Evolutionary conservation across 371 early-diverging fungal genomes (phyloP), one percentile per base, ranked within the genome.

Genomic region (Mucor ambiguus): DNA sequence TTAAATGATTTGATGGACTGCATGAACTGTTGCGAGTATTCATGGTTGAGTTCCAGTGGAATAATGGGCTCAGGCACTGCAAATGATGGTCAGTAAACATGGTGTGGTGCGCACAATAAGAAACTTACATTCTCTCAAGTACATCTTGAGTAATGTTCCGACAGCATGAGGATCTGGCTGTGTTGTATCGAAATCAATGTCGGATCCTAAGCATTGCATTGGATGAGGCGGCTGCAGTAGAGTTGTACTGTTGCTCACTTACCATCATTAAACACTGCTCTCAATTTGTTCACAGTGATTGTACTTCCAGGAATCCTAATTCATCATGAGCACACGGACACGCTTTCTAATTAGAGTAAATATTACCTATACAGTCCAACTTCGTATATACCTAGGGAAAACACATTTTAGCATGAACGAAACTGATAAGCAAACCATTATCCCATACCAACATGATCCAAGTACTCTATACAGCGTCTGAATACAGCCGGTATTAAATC

Each of bases 91-190:
- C 38, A 63, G 24, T 44, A 30, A 11, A 14, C 37, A 35, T 35
- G 37, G 41, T 5, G 41, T 4, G 37, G 14, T 37, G 11, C 37
- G 6, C 8, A 22, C 18, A 9, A 28, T 14, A 22, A 3, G 1
- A 2, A 26, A 12, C 79, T 77, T 84, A 87, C 89, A 69, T 79
- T 93, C 93, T 46, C 95, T 81, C 26, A 95, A 70, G 68, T 88
- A 95, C 67, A 91, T 85, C 67, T 94, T 95, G n/a, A 95, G 78
- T 24, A 95, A 72, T 2, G 93, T 87, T n/a, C 92, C 87, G 16
- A 94, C 90, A 18, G 87, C 92, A 68, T 95, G 93, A 1, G 92
- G 88, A 65, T 94, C 94, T 43, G 89, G 79, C 18, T 70, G 71
- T 8, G 81, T 78, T 28, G 66, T 66, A 66, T 77, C 55, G 60